These are phyloP conservation scores for Paramyrothecium roridum DNA, from an alignment of 2,329 filamentous ascomycete species.

Conservation along the genomic window DNA sequence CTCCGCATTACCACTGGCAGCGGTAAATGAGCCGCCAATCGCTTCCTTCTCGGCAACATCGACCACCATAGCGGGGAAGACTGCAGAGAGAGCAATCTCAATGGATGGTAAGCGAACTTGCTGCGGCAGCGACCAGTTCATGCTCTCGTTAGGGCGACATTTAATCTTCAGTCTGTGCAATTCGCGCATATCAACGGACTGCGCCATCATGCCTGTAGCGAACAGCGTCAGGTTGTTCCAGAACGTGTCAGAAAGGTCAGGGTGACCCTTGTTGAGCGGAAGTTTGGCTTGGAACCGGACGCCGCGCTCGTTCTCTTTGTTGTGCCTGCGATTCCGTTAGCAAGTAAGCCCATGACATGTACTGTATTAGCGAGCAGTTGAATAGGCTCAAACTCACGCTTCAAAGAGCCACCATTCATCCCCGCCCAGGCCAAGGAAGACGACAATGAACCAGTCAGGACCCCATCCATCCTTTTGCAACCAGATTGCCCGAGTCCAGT, in stretches of 20 bases:
- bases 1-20: slow-evolving; percentile 10
- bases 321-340: slow-evolving; percentile 15
- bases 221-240: slow-evolving; percentile 51
- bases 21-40: slow-evolving; percentile 1
- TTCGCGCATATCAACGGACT: slow-evolving; percentile 45
- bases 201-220: slow-evolving; percentile 47
- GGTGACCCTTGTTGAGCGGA: slow-evolving; percentile 39
- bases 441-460: slow-evolving; percentile 67
- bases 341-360: not conserved
- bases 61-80: slow-evolving; percentile 33
- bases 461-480: slow-evolving; percentile 72
- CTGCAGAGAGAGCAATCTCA: slow-evolving; percentile 45
- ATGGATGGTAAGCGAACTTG: slow-evolving; percentile 46
- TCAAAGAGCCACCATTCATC: slow-evolving; percentile 78
- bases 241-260: slow-evolving; percentile 45
- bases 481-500: slow-evolving; percentile 63
- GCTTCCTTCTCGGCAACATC: slow-evolving; percentile 13
- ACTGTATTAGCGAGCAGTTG: slow-evolving; percentile 10
- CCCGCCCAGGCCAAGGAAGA: slow-evolving; percentile 67
- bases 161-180: slow-evolving; percentile 42
- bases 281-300: slow-evolving; percentile 34
- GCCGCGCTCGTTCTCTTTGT: slow-evolving; percentile 16
- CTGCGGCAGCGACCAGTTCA: slow-evolving; percentile 35
- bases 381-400: slow-evolving; percentile 40
- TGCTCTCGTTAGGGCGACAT: slow-evolving; percentile 27